Base-by-base conservation (phyloP, 768 basidiomycete genomes). In the Pleurotus djamor region DNA sequence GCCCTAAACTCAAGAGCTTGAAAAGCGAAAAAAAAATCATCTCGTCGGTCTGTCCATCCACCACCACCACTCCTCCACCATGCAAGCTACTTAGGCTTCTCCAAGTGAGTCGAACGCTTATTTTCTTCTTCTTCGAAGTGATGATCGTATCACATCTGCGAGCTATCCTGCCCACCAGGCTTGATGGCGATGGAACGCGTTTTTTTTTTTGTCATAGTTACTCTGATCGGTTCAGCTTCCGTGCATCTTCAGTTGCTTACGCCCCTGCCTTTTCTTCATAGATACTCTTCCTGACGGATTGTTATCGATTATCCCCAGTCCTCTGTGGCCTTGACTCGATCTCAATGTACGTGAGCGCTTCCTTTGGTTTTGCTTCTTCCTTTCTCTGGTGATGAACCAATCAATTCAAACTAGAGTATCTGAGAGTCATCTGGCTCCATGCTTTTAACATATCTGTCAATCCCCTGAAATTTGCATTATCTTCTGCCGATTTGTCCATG, bases 341-440 rank as follows among this genome's bases (percentile, higher is more conserved):
- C 21, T 60, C 36, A 16, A 50, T 51, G 54, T 56, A 41, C 41
- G 54, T 32, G 5, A 56, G 14, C 21, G 12, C 12, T 44, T n/a
- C 41, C 45, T 5, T 47, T 3, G 37, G 44, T 38, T 33, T 51
- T 14, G 56, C 13, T 36, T n/a, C 51, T 32, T 48, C 38, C 52
- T 48, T 50, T 48, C 48, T 52, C 48, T 62, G 48, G 60, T 65
- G 86, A 89, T 87, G 88, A 91, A 62, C 73, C 69, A 78, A 74
- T 76, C 67, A 73, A 81, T 84, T 89, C 89, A 92, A 92, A 92
- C 90, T 92, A 92, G 89, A 92, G 89, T 92, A 86, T 91, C 81
- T 92, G 90, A 92, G 90, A 73, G 85, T 79, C 73, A 28, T 60
- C 63, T 5, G 72, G 82, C 83, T 76, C 87, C 66, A 87, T 91